phyloP scores from a whole-genome alignment of 2,329 filamentous ascomycete genomes.

The Fusarium chaquense region DNA sequence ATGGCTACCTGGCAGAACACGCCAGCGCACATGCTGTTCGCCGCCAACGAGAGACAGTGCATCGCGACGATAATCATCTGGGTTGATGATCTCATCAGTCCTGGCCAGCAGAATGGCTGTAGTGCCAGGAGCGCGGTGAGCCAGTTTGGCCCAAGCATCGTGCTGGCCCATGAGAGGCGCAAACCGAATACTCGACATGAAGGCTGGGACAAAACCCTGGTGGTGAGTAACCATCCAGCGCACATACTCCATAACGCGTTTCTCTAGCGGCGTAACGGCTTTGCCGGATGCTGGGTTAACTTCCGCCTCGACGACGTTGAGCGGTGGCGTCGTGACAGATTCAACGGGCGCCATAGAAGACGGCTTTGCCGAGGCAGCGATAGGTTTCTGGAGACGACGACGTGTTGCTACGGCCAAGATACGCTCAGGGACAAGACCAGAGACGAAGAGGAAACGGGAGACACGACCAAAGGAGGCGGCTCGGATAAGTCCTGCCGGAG shows the following conservation, averaged over 20 bases:
- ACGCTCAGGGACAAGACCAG: conserved; percentile 65
- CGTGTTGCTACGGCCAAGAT: conserved; percentile 63
- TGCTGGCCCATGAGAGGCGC: conserved; percentile 67
- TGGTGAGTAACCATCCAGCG: conserved; percentile 70
- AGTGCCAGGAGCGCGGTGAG: conserved; percentile 56
- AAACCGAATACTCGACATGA: conserved; percentile 68
- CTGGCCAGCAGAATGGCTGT: conserved; percentile 65
- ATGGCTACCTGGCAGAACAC: conserved; percentile 65
- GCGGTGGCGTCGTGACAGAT: conserved; percentile 22
- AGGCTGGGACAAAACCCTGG: conserved; percentile 69
- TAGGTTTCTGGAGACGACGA: conserved; percentile 62
- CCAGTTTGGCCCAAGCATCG: conserved; percentile 62
- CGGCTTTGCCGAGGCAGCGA: conserved; percentile 54
- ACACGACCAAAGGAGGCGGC: conserved; percentile 63
- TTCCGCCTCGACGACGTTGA: conserved; percentile 60
- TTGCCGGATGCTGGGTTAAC: conserved; percentile 49
- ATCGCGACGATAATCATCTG: conserved; percentile 62
- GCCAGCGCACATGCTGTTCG: conserved; percentile 62
- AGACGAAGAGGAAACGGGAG: conserved; percentile 65
- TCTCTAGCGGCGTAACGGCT: conserved; percentile 57
- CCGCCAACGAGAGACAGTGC: conserved; percentile 66
- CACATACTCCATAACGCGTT: conserved; percentile 63
- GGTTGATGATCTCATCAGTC: conserved; percentile 65
- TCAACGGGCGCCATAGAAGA: conserved; percentile 44
- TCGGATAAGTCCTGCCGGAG: conserved; percentile 80